These are phyloP conservation scores for Xylariales sp. DNA, from an alignment of 2,329 filamentous ascomycete genomes.

Conservation along the genomic window DNA sequence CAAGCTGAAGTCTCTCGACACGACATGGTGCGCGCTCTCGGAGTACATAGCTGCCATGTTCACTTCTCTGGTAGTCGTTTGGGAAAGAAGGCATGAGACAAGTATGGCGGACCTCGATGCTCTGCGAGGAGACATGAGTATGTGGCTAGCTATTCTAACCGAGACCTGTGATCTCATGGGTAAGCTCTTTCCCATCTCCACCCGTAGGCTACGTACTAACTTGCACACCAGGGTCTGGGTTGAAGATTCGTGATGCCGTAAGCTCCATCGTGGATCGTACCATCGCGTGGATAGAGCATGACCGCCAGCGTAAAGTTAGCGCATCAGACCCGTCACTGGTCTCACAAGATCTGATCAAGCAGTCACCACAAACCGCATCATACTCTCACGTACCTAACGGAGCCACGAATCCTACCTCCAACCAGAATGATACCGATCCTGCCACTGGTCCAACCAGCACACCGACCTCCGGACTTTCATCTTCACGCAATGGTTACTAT, in stretches of 20 bases:
- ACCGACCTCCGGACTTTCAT: slow-evolving; percentile 19
- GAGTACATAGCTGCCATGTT: slow-evolving; percentile 71
- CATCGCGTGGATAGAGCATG: slow-evolving; percentile 47
- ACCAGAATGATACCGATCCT: slow-evolving; percentile 17
- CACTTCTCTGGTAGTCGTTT: slow-evolving; percentile 64
- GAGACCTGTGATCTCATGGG: slow-evolving; percentile 64
- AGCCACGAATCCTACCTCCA: slow-evolving; percentile 13
- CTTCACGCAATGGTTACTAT: slow-evolving; percentile 22
- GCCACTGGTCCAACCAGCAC: slow-evolving; percentile 12
- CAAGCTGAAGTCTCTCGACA: slow-evolving; percentile 65
- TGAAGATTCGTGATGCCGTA: slow-evolving; percentile 39
- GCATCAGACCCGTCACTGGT: slow-evolving; percentile 15
- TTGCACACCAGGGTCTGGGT: slow-evolving; percentile 42
- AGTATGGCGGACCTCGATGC: slow-evolving; percentile 52
- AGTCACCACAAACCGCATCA: slow-evolving; percentile 24
- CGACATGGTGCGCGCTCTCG: slow-evolving; percentile 71
- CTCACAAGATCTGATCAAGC: slow-evolving; percentile 25
- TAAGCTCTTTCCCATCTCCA: slow-evolving; percentile 38
- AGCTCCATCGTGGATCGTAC: slow-evolving; percentile 46
- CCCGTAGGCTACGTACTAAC: too few species aligned
- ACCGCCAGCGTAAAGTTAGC: slow-evolving; percentile 35
- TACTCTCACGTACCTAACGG: slow-evolving; percentile 19
- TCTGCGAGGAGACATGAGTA: slow-evolving; percentile 63
- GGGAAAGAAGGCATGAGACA: slow-evolving; percentile 59
- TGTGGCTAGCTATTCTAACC: slow-evolving; percentile 63